Evolutionary conservation across 2,329 filamentous ascomycete species (phyloP), one percentile per base, ranked within the genome.

Genomic region (Bipolaris sorokiniana): DNA sequence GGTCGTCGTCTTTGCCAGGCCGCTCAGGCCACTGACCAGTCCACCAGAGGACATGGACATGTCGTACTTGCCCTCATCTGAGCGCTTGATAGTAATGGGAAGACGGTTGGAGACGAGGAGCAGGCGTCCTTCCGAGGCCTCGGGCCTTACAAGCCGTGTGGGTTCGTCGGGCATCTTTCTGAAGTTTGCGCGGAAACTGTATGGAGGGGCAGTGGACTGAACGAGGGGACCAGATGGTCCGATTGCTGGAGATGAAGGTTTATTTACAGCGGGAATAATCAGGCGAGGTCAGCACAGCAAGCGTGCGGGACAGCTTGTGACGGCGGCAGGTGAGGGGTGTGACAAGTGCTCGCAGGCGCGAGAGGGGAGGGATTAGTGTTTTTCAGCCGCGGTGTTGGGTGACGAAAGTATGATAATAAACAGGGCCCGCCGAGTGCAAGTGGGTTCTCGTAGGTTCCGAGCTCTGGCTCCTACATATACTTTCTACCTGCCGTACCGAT

Each of bases 1-100:
- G 66, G 89, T 94, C 23, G 92, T 97, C 31, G 91, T 90, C 79
- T 97, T 97, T 69, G 91, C 89, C 56, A 98, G 81, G 23, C 95
- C 95, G 66, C 91, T 96, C 59, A 99, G 83, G 18, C 95, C 95
- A 48, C 92, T 97, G 70, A 98, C 95, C 38, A 99, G 86, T 38
- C 95, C 95, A 56, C 95, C 95, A 1, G 95, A 98, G 45, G 94
- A 98, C 91, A 97, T 97, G 75, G 90, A 92, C 78, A 96, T 97
- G 72, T 88, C 86, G 81, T 97, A 99, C 76, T 90, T 89, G 70
- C 92, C 93, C 82, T 97, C 91, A 50, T 95, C 91, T 51, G 89
- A 89, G 66, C 91, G 89, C 81, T 97, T 97, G 80, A 98, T 96
- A 63, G 94, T 98, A 77, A 98, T 96, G 56, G 95, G 94, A 40